Evolutionary conservation across 768 basidiomycete genomes (phyloP).

Genomic region (Mrakia hoshinonis): DNA sequence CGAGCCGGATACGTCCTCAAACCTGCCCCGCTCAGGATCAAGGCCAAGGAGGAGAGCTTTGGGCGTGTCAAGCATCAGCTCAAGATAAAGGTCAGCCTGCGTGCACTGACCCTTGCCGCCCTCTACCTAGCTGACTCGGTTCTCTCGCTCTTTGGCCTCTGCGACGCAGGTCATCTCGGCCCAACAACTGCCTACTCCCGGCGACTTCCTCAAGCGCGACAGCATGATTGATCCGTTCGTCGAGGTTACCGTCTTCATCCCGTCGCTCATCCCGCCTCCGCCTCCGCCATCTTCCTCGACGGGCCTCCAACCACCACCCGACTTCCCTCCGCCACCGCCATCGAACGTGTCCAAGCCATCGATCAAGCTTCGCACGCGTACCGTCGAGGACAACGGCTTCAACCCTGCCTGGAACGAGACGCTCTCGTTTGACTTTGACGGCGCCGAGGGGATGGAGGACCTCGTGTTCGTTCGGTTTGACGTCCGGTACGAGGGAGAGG

Average conservation of each 20-base stretch:
- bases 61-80: constrained; percentile 54
- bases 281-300: constrained; percentile 3
- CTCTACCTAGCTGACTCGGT: not conserved
- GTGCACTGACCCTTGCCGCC: not conserved
- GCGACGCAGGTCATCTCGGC: constrained; percentile 61
- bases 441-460: constrained; percentile 60
- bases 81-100: constrained; percentile 51
- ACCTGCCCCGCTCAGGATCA: constrained; percentile 62
- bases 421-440: constrained; percentile 63
- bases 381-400: constrained; percentile 77
- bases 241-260: constrained; percentile 56
- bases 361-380: constrained; percentile 11
- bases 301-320: constrained; percentile 8
- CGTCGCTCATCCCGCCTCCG: constrained; percentile 27
- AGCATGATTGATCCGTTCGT: constrained; percentile 63
- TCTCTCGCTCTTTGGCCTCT: not conserved
- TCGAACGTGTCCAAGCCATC: constrained; percentile 5
- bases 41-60: constrained; percentile 53
- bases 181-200: constrained; percentile 73
- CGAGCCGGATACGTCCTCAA: constrained; percentile 83
- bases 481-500: constrained; percentile 55
- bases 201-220: constrained; percentile 56
- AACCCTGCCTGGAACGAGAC: constrained; percentile 79
- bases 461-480: constrained; percentile 75
- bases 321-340: constrained; percentile 26